Evolutionary conservation across 2,329 filamentous ascomycete genomes (phyloP), one percentile per base, ranked within the genome.

Genomic region (Capronia coronata): DNA sequence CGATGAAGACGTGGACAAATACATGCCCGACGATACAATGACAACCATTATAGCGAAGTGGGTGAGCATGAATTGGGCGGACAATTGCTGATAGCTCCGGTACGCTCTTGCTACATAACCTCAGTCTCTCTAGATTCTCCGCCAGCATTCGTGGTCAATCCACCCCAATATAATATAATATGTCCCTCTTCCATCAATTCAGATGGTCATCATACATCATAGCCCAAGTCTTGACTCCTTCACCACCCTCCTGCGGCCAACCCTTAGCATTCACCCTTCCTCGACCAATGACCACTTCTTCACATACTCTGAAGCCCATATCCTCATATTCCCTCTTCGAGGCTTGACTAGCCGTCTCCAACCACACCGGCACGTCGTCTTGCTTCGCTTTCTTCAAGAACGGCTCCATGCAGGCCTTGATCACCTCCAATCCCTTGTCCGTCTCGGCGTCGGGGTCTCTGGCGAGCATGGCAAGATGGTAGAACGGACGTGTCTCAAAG

Each of bases 41-140:
- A 81, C 78, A 11, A 70, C 73, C 49, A 63, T 83, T 37, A 74
- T 84, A 56, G 70, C 74, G n/a, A 68, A 73, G 22, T 84, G 80
- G 80, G 73, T 83, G 6, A 67, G 69, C 51, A 64, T 71, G 54
- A 70, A 81, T 54, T 83, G 80, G 80, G 60, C 62, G 35, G 43
- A 54, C 6, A 51, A 62, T 35, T 62, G 60, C 38, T 55, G 38
- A 38, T 10, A n/a, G 4, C 42, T n/a, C n/a, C n/a, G n/a, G n/a
- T n/a, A n/a, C n/a, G n/a, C n/a, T n/a, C n/a, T n/a, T n/a, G n/a
- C n/a, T n/a, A n/a, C n/a, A n/a, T n/a, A n/a, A n/a, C n/a, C n/a
- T n/a, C n/a, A n/a, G n/a, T n/a, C n/a, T n/a, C n/a, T n/a, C n/a
- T n/a, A n/a, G n/a, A n/a, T n/a, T n/a, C n/a, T n/a, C n/a, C n/a